These are phyloP conservation scores for Fimicolochytrium jonesii DNA, from an alignment of 192 early-diverging fungal genomes.

Conservation along the genomic window DNA sequence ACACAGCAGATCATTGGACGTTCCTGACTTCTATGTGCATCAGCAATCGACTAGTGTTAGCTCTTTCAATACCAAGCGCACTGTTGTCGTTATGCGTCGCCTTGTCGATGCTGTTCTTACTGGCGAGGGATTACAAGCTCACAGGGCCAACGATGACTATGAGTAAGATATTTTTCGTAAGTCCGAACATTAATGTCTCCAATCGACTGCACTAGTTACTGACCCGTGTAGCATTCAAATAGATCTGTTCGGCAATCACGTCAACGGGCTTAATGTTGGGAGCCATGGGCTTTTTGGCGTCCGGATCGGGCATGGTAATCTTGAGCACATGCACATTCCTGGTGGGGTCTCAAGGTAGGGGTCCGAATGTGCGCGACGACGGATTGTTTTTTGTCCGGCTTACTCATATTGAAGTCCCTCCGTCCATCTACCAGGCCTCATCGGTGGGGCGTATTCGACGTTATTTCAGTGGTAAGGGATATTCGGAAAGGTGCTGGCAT, in stretches of 20 bases:
- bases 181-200: neutral
- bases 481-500: too few relatives aligned
- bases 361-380: neutral
- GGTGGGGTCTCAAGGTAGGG: constrained; percentile 10
- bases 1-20: constrained; percentile 6
- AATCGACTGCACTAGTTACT: too few relatives aligned
- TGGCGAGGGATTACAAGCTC: constrained; percentile 2
- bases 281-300: constrained; percentile 3
- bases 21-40: constrained; percentile 14
- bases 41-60: constrained; percentile 13
- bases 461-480: constrained; percentile 18
- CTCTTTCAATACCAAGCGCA: constrained; percentile 3
- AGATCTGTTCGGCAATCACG: constrained; percentile 5
- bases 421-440: constrained; percentile 9
- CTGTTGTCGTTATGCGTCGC: neutral
- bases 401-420: too few relatives aligned
- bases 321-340: constrained; percentile 10
- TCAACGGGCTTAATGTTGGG: constrained; percentile 13
- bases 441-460: constrained; percentile 2
- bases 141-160: neutral
- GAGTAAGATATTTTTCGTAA: constrained; percentile 20
- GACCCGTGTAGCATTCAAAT: neutral
- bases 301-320: neutral
- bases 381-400: too few relatives aligned
- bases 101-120: constrained; percentile 1